Percentiles rank a stretch among this genome's conserved stretches.
phyloP scores from a whole-genome alignment of 2,329 filamentous ascomycete genomes.

The Penicillium nordicum region DNA sequence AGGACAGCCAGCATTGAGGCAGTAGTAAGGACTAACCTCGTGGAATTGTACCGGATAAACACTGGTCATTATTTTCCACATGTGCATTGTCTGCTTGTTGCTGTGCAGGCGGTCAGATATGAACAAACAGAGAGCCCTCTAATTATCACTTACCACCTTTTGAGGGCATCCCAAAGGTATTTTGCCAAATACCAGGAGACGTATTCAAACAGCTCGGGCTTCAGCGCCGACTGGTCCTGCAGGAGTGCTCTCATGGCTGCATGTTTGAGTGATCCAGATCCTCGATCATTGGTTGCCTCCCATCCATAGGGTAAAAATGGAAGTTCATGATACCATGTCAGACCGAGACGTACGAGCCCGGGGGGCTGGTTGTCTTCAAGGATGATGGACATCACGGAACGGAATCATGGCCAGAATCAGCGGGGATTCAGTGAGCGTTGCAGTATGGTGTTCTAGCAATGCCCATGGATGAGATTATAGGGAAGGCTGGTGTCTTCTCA shows the following conservation, averaged over 20 bases:
- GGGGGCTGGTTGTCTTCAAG: slow-evolving; percentile 11
- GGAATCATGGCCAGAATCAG: background rate
- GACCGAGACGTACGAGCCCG: slow-evolving; percentile 18
- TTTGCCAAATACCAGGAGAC: slow-evolving; percentile 42
- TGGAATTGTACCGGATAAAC: slow-evolving; percentile 38
- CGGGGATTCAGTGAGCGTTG: background rate
- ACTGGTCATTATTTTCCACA: slow-evolving; percentile 44
- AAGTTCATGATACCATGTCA: slow-evolving; percentile 40
- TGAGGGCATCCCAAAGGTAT: slow-evolving; percentile 40
- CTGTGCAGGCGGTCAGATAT: slow-evolving; percentile 18
- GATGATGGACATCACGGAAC: slow-evolving; percentile 6
- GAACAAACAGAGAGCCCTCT: background rate
- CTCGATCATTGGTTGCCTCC: slow-evolving; percentile 23
- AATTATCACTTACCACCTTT: slow-evolving; percentile 30
- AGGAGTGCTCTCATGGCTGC: slow-evolving; percentile 32
- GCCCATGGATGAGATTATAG: background rate
- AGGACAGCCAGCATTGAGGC: slow-evolving; percentile 30
- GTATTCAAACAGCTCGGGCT: slow-evolving; percentile 32
- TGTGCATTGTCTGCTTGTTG: slow-evolving; percentile 38
- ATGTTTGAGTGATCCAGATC: slow-evolving; percentile 35
- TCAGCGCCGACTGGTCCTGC: slow-evolving; percentile 38
- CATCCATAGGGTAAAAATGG: slow-evolving; percentile 33
- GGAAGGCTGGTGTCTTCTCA: background rate
- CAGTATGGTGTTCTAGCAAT: background rate
- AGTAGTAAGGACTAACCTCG: slow-evolving; percentile 26